A percentile compares a stretch with the other conserved stretches of the same genome.
Evolutionary conservation across 768 basidiomycete genomes (phyloP).

Genomic region (Rhodotorula sphaerocarpa): DNA sequence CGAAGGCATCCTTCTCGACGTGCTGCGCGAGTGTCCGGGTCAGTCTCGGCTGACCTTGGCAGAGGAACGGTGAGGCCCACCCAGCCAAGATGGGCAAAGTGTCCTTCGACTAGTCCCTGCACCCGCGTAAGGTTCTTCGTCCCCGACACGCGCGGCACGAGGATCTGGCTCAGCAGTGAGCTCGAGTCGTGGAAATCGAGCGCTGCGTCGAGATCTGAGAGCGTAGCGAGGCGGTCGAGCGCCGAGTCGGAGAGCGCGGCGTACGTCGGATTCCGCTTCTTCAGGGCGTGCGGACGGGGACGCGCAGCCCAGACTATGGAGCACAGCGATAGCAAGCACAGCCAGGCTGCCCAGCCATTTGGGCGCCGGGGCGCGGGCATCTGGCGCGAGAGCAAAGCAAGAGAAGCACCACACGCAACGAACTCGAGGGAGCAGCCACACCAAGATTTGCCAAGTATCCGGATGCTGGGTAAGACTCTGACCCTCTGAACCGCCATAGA

Average conservation of each 20-base stretch:
- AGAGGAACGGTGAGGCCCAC: neutral
- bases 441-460: too few species aligned
- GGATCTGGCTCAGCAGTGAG: constrained; percentile 70
- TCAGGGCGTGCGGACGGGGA: constrained; percentile 30
- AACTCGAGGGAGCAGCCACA: too few species aligned
- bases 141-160: constrained; percentile 76
- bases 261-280: constrained; percentile 30
- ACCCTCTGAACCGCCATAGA: too few species aligned
- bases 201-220: constrained; percentile 56
- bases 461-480: too few species aligned
- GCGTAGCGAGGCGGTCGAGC: constrained; percentile 48
- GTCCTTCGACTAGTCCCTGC: constrained; percentile 21
- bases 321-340: neutral
- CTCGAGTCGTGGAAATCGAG: constrained; percentile 58
- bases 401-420: neutral
- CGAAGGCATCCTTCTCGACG: constrained; percentile 75
- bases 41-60: neutral
- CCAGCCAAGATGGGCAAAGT: constrained; percentile 27
- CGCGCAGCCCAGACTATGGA: neutral
- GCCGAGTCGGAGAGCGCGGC: constrained; percentile 6
- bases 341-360: neutral
- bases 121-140: constrained; percentile 33
- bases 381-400: neutral
- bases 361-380: neutral
- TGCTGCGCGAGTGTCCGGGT: neutral